Percentiles rank a stretch among this genome's conserved stretches.
Evolutionary conservation across 1,284 basidiomycete species (phyloP).

Genomic region (Cyathus pygmaeus): DNA sequence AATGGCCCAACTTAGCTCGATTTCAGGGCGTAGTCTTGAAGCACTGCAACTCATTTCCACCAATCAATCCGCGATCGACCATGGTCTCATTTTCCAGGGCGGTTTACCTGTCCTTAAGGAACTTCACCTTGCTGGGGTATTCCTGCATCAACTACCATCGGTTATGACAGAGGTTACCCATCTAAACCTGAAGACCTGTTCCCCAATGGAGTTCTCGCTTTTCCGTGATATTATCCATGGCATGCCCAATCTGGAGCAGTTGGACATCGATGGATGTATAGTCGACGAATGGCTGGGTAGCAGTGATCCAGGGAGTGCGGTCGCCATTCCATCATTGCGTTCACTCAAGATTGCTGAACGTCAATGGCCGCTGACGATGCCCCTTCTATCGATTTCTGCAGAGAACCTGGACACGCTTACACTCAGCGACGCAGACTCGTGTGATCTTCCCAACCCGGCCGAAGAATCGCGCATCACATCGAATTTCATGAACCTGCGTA

Average conservation of each 20-base stretch:
- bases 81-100: conserved; percentile 11
- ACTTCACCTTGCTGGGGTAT: conserved; percentile 15
- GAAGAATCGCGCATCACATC: neutral
- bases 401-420: conserved; percentile 8
- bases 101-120: conserved; percentile 17
- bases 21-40: conserved; percentile 18
- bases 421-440: neutral
- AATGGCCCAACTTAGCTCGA: conserved; percentile 8
- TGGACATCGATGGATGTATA: conserved; percentile 20
- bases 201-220: conserved; percentile 13
- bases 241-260: conserved; percentile 20
- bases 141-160: conserved; percentile 13
- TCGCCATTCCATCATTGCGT: conserved; percentile 17
- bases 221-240: conserved; percentile 18
- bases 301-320: conserved; percentile 13
- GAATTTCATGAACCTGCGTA: neutral
- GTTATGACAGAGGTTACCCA: conserved; percentile 17
- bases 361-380: conserved; percentile 22
- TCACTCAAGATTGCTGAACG: conserved; percentile 23
- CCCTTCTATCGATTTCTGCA: conserved; percentile 24
- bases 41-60: conserved; percentile 19
- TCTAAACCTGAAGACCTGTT: conserved; percentile 18
- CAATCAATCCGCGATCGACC: conserved; percentile 9
- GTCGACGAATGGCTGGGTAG: conserved; percentile 23
- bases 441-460: neutral